A percentile compares a stretch with the other conserved stretches of the same genome.
These are phyloP conservation scores for Cercophora newfieldiana DNA, from an alignment of 495 filamentous ascomycete genomes.

Conservation along the genomic window DNA sequence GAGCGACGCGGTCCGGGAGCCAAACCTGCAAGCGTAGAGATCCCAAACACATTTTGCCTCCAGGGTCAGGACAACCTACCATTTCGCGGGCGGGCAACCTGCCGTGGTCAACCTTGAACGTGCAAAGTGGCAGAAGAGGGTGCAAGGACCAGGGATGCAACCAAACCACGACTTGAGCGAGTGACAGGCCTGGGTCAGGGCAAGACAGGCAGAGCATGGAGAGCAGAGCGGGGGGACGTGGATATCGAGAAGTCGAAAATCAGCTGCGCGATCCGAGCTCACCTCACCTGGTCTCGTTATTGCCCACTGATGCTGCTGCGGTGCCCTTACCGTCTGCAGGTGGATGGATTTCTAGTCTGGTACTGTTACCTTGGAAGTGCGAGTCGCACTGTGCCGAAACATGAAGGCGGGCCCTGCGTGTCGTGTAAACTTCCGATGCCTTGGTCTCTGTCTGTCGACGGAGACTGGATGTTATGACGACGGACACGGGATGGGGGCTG, in stretches of 20 bases:
- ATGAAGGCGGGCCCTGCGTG: conserved; percentile 16
- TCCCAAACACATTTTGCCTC: conserved; percentile 5
- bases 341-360: neutral
- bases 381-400: conserved; percentile 19
- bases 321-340: conserved; percentile 4
- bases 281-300: conserved; percentile 9
- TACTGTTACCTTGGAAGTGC: conserved; percentile 1
- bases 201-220: neutral
- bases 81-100: neutral
- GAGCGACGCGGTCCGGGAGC: conserved; percentile 6
- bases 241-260: neutral
- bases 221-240: neutral
- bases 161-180: neutral
- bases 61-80: neutral
- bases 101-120: neutral
- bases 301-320: neutral
- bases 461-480: conserved; percentile 7
- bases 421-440: conserved; percentile 20
- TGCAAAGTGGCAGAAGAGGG: neutral
- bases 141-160: conserved; percentile 5
- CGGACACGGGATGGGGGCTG: neutral
- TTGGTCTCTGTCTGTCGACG: conserved; percentile 15
- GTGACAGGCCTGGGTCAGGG: neutral
- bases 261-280: conserved; percentile 11
- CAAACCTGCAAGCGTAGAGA: conserved; percentile 8